A percentile compares a stretch with the other conserved stretches of the same genome.
Conservation (phyloP, 2,329 filamentous ascomycete species). For the Xylariaceae sp. region DNA sequence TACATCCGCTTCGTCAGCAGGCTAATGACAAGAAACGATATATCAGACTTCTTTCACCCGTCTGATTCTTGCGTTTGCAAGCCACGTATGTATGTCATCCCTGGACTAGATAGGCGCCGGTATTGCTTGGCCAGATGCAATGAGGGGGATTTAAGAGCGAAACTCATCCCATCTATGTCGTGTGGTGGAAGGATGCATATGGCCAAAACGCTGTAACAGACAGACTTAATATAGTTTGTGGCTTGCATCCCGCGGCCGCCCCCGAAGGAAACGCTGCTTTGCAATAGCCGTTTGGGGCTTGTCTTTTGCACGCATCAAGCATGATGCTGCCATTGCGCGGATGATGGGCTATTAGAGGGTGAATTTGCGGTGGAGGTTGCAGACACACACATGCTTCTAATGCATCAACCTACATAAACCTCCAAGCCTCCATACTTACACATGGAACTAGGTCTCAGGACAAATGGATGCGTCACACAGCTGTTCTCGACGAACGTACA, state of each 20-base stretch:
- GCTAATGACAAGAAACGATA: constrained; percentile 9
- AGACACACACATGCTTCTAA: background rate
- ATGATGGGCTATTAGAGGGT: constrained; percentile 1
- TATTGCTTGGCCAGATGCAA: background rate
- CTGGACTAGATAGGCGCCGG: background rate
- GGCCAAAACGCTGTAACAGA: constrained; percentile 20
- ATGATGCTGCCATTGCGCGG: background rate
- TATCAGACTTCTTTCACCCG: background rate
- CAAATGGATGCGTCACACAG: constrained; percentile 24
- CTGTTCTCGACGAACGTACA: constrained; percentile 7
- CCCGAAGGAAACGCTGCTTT: constrained; percentile 20
- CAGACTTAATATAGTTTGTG: constrained; percentile 33
- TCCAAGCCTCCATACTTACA: constrained; percentile 3
- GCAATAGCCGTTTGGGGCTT: constrained; percentile 28
- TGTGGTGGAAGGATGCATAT: constrained; percentile 19
- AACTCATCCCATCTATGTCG: constrained; percentile 16
- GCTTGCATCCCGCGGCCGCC: constrained; percentile 30
- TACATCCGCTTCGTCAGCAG: constrained; percentile 4
- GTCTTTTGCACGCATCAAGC: constrained; percentile 12
- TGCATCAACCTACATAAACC: constrained; percentile 1
- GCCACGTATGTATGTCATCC: constrained; percentile 11
- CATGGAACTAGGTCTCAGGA: constrained; percentile 4
- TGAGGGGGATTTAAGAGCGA: constrained; percentile 9
- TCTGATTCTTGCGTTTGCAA: constrained; percentile 3
- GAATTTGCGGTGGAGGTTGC: background rate